These are phyloP conservation scores for Pilobolus umbonatus DNA, from an alignment of 192 early-diverging fungal species.

Conservation along the genomic window DNA sequence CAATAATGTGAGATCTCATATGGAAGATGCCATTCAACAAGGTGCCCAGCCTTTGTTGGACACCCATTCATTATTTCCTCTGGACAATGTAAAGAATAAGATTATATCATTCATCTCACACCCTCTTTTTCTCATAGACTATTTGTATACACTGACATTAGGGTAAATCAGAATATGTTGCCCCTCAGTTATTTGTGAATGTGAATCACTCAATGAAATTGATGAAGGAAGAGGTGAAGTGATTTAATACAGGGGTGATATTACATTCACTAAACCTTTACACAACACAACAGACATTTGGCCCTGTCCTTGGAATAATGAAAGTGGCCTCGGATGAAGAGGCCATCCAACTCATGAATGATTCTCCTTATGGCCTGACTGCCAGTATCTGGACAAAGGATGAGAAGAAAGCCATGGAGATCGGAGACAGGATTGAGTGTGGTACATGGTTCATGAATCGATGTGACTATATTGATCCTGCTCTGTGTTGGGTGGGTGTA, in stretches of 20 bases:
- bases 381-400: constrained; percentile 77
- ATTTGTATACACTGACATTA: constrained; percentile 10
- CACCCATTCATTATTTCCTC: constrained; percentile 41
- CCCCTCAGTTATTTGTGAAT: constrained; percentile 70
- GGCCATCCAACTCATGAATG: constrained; percentile 77
- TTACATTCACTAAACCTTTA: not conserved
- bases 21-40: constrained; percentile 63
- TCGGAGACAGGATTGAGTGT: constrained; percentile 63
- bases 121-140: not conserved
- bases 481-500: constrained; percentile 70
- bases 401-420: constrained; percentile 48
- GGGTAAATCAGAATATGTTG: constrained; percentile 59
- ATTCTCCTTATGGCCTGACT: constrained; percentile 73
- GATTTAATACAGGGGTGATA: too few species aligned
- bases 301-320: constrained; percentile 76
- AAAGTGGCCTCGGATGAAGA: constrained; percentile 66
- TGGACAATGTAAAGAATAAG: constrained; percentile 39
- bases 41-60: constrained; percentile 68
- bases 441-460: constrained; percentile 86
- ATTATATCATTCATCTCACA: not conserved
- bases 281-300: constrained; percentile 60
- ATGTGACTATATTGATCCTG: constrained; percentile 81
- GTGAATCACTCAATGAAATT: constrained; percentile 71
- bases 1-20: constrained; percentile 60
- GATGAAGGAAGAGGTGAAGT: constrained; percentile 65